Conservation (phyloP, 2,329 filamentous ascomycete genomes). For the Chalara sp. region DNA sequence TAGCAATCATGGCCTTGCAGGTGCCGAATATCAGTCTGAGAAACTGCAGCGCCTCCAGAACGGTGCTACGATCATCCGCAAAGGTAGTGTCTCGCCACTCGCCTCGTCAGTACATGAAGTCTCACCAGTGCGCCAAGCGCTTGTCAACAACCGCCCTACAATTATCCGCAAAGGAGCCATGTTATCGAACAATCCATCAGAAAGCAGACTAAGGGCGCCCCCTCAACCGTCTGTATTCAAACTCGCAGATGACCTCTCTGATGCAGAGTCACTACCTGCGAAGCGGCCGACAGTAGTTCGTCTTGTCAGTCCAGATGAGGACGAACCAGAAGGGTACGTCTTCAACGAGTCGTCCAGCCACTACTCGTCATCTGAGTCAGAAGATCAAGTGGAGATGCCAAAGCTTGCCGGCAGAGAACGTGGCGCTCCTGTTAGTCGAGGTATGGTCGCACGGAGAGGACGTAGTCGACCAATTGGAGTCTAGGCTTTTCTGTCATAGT, state of each 20-base stretch:
- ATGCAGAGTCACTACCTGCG: neutral
- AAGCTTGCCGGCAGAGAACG: too few species aligned
- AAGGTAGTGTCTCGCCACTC: neutral
- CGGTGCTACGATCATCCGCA: neutral
- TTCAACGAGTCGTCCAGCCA: constrained; percentile 12
- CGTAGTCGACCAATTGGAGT: too few species aligned
- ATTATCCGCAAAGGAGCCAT: neutral
- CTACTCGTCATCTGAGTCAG: neutral
- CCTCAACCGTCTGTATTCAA: neutral
- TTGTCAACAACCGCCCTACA: neutral
- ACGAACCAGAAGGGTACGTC: constrained; percentile 1
- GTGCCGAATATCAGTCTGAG: neutral
- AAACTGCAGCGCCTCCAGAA: neutral
- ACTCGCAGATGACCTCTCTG: neutral
- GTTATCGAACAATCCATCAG: neutral
- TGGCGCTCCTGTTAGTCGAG: too few species aligned
- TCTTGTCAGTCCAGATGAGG: constrained; percentile 15
- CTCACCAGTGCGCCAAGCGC: neutral
- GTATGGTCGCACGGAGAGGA: neutral
- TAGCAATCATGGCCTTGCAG: neutral
- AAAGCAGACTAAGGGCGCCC: neutral
- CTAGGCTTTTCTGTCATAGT: too few species aligned
- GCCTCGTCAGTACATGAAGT: neutral
- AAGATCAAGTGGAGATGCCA: neutral
- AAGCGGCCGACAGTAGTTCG: constrained; percentile 22